These are phyloP conservation scores for Boletus vinaceobasis DNA, from an alignment of 768 basidiomycete genomes.

Conservation along the genomic window DNA sequence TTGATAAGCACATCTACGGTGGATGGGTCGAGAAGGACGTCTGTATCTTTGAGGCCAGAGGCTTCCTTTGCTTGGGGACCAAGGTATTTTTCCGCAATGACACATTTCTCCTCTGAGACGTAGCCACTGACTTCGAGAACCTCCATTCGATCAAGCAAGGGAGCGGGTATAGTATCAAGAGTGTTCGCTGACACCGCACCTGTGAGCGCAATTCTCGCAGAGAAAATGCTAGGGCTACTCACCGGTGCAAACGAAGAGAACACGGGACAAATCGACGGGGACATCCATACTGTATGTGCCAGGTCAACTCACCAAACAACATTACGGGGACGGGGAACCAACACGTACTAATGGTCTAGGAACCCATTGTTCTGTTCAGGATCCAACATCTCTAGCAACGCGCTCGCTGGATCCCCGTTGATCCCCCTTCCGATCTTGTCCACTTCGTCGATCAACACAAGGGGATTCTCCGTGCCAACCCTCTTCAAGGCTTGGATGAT, in stretches of 20 bases:
- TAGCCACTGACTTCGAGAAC: constrained; percentile 94
- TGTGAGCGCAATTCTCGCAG: constrained; percentile 5
- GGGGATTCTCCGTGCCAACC: constrained; percentile 89
- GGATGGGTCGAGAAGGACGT: constrained; percentile 72
- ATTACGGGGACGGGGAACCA: neutral
- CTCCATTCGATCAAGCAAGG: constrained; percentile 93
- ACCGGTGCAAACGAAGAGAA: constrained; percentile 95
- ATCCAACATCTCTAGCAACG: constrained; percentile 88
- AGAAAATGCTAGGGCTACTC: constrained; percentile 11
- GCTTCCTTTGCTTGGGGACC: constrained; percentile 92
- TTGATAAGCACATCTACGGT: constrained; percentile 89
- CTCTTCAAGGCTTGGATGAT: constrained; percentile 93
- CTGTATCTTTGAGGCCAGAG: constrained; percentile 79
- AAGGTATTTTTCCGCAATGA: constrained; percentile 84
- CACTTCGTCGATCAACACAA: constrained; percentile 93
- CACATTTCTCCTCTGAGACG: constrained; percentile 88
- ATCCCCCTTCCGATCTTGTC: constrained; percentile 92
- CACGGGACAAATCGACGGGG: constrained; percentile 91
- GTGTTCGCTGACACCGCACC: constrained; percentile 60
- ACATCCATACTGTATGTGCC: constrained; percentile 80
- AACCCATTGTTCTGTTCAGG: constrained; percentile 95
- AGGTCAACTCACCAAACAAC: constrained; percentile 1
- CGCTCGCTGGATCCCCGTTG: constrained; percentile 91
- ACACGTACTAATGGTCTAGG: constrained; percentile 87
- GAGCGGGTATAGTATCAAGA: constrained; percentile 91